These are phyloP conservation scores for Aurantiochytrium sp. DNA, from an alignment of 108 stramenopile species.

Conservation along the genomic window DNA sequence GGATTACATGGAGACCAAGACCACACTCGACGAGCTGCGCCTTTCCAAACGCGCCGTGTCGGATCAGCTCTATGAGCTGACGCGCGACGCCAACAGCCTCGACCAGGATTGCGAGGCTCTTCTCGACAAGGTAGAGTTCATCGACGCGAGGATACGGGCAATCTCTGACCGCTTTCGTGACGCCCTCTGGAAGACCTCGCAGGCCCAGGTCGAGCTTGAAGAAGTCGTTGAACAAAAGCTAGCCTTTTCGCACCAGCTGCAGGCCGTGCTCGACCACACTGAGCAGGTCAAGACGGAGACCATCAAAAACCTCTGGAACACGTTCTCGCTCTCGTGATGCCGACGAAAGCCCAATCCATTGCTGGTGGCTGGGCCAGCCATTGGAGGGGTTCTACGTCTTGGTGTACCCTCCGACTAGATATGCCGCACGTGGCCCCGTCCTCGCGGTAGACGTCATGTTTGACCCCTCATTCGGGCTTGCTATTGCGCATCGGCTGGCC, in stretches of 20 bases:
- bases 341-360: too few relatives aligned
- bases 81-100: neutral
- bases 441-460: slow-evolving; percentile 77
- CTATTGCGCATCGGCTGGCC: slow-evolving; percentile 67
- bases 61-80: neutral
- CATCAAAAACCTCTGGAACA: slow-evolving; percentile 6
- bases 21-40: neutral
- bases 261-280: neutral
- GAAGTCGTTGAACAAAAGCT: neutral
- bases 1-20: slow-evolving; percentile 9
- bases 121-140: neutral
- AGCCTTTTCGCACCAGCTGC: neutral
- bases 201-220: slow-evolving; percentile 14
- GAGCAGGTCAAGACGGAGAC: neutral
- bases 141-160: neutral
- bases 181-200: neutral
- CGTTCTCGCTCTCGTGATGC: neutral
- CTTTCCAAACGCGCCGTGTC: neutral
- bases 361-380: too few relatives aligned
- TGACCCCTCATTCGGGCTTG: slow-evolving; percentile 65
- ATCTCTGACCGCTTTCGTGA: neutral
- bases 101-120: slow-evolving; percentile 6
- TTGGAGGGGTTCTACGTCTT: too few relatives aligned
- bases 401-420: slow-evolving; percentile 79
- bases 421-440: slow-evolving; percentile 76